A percentile compares a stretch with the other conserved stretches of the same genome.
Conservation (phyloP, 805 yeast genomes). For the Pichia membranifaciens region DNA sequence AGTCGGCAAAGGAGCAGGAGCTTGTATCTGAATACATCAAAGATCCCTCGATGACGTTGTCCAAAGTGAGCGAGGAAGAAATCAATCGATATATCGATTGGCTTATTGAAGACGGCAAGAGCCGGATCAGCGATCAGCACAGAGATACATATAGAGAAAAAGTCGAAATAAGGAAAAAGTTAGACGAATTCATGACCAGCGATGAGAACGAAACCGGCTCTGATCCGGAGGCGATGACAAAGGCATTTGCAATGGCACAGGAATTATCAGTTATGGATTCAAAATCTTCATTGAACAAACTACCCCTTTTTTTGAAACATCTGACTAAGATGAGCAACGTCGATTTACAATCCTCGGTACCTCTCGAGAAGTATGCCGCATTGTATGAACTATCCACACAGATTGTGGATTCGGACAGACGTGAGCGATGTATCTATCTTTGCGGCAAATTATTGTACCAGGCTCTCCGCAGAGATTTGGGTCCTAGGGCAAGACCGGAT, state of each 20-base stretch:
- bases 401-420: constrained; percentile 27
- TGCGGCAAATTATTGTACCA: constrained; percentile 41
- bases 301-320: constrained; percentile 23
- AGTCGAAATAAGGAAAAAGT: constrained; percentile 14
- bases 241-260: constrained; percentile 21
- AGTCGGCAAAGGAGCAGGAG: constrained; percentile 20
- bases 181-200: constrained; percentile 10
- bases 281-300: constrained; percentile 20
- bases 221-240: constrained; percentile 20
- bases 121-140: constrained; percentile 15
- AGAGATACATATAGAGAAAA: constrained; percentile 4
- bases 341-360: constrained; percentile 20
- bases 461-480: constrained; percentile 21
- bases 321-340: constrained; percentile 17
- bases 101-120: constrained; percentile 24
- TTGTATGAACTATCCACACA: constrained; percentile 38
- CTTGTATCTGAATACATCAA: constrained; percentile 12
- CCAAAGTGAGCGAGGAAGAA: constrained; percentile 19
- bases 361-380: constrained; percentile 32
- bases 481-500: constrained; percentile 38
- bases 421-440: constrained; percentile 32
- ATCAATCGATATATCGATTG: constrained; percentile 22
- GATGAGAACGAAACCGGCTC: constrained; percentile 1
- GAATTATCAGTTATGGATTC: constrained; percentile 18
- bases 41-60: constrained; percentile 14